Base-by-base conservation (phyloP, 1,139 yeast species). In the Hyphopichia pseudoburtonii region DNA sequence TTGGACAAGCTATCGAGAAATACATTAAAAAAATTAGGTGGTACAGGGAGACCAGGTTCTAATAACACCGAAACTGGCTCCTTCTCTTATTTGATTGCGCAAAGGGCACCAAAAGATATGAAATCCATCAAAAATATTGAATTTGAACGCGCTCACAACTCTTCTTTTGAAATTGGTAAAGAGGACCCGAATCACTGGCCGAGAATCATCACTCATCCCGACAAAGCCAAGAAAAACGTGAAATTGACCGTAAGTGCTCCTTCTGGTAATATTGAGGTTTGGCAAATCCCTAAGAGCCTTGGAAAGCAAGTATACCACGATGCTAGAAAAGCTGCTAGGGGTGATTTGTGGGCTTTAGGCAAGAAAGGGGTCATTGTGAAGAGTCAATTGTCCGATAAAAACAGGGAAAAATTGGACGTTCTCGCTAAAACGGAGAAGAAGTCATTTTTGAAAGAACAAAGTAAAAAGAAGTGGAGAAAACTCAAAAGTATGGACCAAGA, bases 301-400 rank as follows among this genome's bases (percentile, higher is more conserved):
- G 86, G 87, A 10, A 80, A 80, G 48, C 85, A 81, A 47, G 79
- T 71, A 2, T 92, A 88, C 52, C 95, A 87, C 49, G 97, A 92
- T 64, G 96, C 96, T 0, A 73, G 97, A 42, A 90, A 92, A 57
- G 78, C 87, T 0, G 65, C 62, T 27, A 77, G 80, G 52, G 96
- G 97, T n/a, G 99, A 92, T 56, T 63, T 84, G 38, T 92, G 97
- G 97, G 83, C 85, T 0, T 66, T 87, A 37, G 92, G 80, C 19
- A 85, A 83, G 32, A 90, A 90, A 63, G 73, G 82, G 7, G 79
- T 73, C 10, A 57, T 67, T 4, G 71, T 68, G 16, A 62, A 60
- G 44, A 62, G 58, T 33, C 52, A 51, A 23, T 37, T 70, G 11
- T 52, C 65, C 24, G 70, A 60, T 14, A 56, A 60, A 17, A 53